Base-by-base conservation (phyloP, 2,329 filamentous ascomycete species). In the Cercospora zeina region DNA sequence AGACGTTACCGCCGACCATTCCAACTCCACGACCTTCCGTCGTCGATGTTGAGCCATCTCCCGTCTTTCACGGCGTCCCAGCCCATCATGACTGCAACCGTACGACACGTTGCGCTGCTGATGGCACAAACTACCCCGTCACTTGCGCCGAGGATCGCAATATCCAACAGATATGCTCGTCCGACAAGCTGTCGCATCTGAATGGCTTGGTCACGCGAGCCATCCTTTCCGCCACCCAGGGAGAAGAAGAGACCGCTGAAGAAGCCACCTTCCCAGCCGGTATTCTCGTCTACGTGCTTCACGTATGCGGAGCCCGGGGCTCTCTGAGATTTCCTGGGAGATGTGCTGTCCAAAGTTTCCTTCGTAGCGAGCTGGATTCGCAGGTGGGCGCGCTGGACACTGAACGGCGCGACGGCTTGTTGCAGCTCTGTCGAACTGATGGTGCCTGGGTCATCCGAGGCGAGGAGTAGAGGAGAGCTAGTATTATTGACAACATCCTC, bases 231-330 rank as follows among this genome's bases (percentile, higher is more conserved):
- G 30, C 62, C 56, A 33, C 53, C 91, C 0, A 96, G 80, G 55
- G 87, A 88, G 85, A 89, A 93, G 76, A 96, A 96, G 77, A 95
- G 87, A 69, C 86, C 84, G 13, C 84, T 83, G 76, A 89, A 96
- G 79, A 96, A 96, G 1, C 91, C 91, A 16, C 91, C 91, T 74
- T 96, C 91, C 91, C 91, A 96, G 31, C 91, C 91, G 42, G 90
- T 87, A 1, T 87, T 84, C 72, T 92, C 88, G 62, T 92, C 89
- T 36, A 89, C 82, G 73, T 89, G 90, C 68, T 84, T 85, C 67
- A 83, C 82, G 72, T 89, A 85, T 6, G 82, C 78, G 10, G 78
- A 77, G 24, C 77, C 76, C 63, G 85, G 77, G 2, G 76, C 73
- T 9, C 71, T 71, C 8, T 71, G 37, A 4, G 68, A 65, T 4